Percentiles rank a stretch among this genome's conserved stretches.
Evolutionary conservation across 2,329 filamentous ascomycete species (phyloP).

Genomic region (Penicillium janthinellum): DNA sequence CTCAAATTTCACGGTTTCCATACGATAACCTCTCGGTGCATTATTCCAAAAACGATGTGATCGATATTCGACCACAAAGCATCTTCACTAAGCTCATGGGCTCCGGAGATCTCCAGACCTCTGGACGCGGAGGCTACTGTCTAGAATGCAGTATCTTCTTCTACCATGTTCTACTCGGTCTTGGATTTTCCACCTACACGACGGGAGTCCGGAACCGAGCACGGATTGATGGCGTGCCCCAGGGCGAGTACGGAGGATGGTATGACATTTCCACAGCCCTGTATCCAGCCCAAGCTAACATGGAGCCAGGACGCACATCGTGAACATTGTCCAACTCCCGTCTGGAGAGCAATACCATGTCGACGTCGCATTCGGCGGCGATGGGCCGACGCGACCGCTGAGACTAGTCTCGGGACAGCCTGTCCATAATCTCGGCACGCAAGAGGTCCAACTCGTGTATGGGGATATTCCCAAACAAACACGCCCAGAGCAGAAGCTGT

Average conservation of each 20-base stretch:
- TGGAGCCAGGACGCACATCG: conserved; percentile 53
- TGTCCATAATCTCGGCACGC: conserved; percentile 55
- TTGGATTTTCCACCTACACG: conserved; percentile 57
- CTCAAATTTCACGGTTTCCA: conserved; percentile 54
- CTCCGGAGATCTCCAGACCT: conserved; percentile 10
- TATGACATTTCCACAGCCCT: conserved; percentile 7
- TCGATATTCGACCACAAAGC: conserved; percentile 50
- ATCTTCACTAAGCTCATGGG: conserved; percentile 56
- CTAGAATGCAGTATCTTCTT: conserved; percentile 62
- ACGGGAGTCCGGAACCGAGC: conserved; percentile 52
- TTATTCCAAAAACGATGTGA: conserved; percentile 47
- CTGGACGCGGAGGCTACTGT: conserved; percentile 60
- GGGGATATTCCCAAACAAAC: conserved; percentile 51
- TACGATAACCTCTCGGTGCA: conserved; percentile 62
- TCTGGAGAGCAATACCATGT: conserved; percentile 52
- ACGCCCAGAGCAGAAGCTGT: conserved; percentile 49
- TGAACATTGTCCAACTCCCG: conserved; percentile 58
- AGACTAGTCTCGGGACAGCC: conserved; percentile 48
- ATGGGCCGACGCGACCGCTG: conserved; percentile 60
- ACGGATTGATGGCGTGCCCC: conserved; percentile 29
- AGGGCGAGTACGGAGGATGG: conserved; percentile 31
- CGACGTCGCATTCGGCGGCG: conserved; percentile 65
- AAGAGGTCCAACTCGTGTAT: conserved; percentile 56
- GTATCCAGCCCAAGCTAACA: neutral
- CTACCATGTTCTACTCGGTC: conserved; percentile 52